Conservation (phyloP, 176 grass and related monocot genomes). For the Paspalum vaginatum region DNA sequence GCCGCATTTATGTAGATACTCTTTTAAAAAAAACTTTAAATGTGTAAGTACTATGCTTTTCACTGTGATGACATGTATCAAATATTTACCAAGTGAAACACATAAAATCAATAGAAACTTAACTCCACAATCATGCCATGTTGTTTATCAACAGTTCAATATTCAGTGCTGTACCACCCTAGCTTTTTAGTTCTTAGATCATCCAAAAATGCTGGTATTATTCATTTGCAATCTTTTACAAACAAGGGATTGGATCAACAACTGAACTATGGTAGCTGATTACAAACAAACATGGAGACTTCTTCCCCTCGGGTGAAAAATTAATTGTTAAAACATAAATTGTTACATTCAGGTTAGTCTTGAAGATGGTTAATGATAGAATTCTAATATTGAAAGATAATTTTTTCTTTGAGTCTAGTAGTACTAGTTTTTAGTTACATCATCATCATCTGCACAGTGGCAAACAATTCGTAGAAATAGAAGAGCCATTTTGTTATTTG, state of each 20-base stretch:
- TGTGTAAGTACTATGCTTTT: neutral
- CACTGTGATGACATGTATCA: neutral
- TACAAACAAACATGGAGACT: neutral
- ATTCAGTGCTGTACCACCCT: too few relatives aligned
- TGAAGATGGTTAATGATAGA: neutral
- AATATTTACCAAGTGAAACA: neutral
- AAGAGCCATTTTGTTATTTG: neutral
- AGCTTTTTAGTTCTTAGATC: too few relatives aligned
- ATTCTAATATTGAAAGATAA: neutral
- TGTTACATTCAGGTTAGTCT: constrained; percentile 1
- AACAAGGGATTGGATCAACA: too few relatives aligned
- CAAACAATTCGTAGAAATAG: too few relatives aligned
- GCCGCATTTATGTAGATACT: neutral
- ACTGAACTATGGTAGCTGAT: neutral
- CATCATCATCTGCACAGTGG: neutral
- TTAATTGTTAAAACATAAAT: neutral
- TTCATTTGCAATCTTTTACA: too few relatives aligned
- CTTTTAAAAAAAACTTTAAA: neutral
- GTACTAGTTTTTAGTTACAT: neutral
- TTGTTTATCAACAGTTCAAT: neutral
- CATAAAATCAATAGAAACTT: neutral
- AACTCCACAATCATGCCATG: neutral
- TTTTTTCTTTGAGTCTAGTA: neutral
- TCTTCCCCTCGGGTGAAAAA: neutral
- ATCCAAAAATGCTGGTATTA: too few relatives aligned